Evolutionary conservation across 306 rosid species (phyloP), one percentile per base, ranked within the genome.

Genomic region (Vicia sativa): DNA sequence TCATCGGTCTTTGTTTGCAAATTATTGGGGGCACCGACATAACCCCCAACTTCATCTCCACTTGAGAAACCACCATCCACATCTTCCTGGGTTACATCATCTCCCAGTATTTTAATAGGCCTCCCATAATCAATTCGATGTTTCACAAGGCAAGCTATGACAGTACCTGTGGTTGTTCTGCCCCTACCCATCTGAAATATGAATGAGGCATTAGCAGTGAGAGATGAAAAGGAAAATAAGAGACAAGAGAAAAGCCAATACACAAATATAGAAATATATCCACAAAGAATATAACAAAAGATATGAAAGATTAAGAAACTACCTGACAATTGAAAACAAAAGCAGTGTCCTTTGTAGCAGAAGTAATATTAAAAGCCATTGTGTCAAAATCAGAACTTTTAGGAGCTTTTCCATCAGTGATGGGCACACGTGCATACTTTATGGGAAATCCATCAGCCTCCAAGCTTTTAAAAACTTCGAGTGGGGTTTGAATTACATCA

Each of bases 291-390:
- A 62, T 54, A 59, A 28, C 44, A 67, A 62, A 70, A 39, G 31
- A 64, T 72, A 49, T 54, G 39, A 49, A 78, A 71, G 65, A 81
- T 48, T 50, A 77, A 79, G 61, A 66, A 18, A 38, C 68, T 59
- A 88, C 97, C 93, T 91, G 97, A 79, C 97, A 88, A 73, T 91
- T 91, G 85, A 91, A 91, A 82, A 88, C 97, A 83, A 86, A 88
- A 78, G 93, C 89, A 77, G 96, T 77, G 69, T 83, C 92, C 78
- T 81, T 80, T 31, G 87, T 62, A 72, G 97, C 84, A 76, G 91
- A 91, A 68, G 89, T 84, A 69, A 86, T 88, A 86, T 91, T 91
- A 67, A 66, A 62, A 19, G 96, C 83, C 87, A 91, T 56, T 38
- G 82, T 78, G 70, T 91, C 96, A 62, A 91, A 81, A 79, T 88